phyloP scores from a whole-genome alignment of 2,329 filamentous ascomycete species.

The Pyricularia pennisetigena region DNA sequence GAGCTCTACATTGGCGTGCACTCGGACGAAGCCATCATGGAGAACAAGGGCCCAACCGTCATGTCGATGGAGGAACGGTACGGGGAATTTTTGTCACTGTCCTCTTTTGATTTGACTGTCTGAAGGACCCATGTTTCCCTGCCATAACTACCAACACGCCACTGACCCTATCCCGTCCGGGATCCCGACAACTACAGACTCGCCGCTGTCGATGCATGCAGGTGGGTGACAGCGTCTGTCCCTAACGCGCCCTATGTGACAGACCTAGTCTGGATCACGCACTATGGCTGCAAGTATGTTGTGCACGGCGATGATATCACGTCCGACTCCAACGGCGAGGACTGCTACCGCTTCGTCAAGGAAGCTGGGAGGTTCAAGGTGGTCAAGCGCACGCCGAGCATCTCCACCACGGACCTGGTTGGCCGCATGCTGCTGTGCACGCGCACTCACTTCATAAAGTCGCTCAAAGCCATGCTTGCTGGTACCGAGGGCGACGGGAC shows the following conservation, averaged over 20 bases:
- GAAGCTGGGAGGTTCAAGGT: slow-evolving; percentile 89
- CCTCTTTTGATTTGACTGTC: slow-evolving; percentile 2
- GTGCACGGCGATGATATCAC: slow-evolving; percentile 25
- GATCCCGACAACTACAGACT: slow-evolving; percentile 41
- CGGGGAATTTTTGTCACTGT: neutral
- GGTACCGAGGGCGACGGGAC: slow-evolving; percentile 66
- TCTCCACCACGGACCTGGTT: slow-evolving; percentile 96
- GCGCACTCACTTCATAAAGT: slow-evolving; percentile 85
- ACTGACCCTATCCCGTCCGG: neutral
- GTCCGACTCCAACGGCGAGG: slow-evolving; percentile 80
- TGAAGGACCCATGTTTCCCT: slow-evolving; percentile 1
- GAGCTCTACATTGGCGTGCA: slow-evolving; percentile 90
- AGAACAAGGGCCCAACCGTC: slow-evolving; percentile 96
- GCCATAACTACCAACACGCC: neutral
- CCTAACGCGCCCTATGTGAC: slow-evolving; percentile 91
- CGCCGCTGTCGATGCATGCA: slow-evolving; percentile 85
- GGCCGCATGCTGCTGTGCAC: slow-evolving; percentile 96
- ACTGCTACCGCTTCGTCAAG: slow-evolving; percentile 98
- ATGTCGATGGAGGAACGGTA: slow-evolving; percentile 88
- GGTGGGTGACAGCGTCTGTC: slow-evolving; percentile 82
- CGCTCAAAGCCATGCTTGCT: slow-evolving; percentile 56
- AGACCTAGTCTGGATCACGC: slow-evolving; percentile 82
- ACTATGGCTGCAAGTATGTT: slow-evolving; percentile 86
- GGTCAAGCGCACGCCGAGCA: slow-evolving; percentile 90
- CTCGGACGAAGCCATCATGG: slow-evolving; percentile 88